These are phyloP conservation scores for Ramichloridium luteum DNA, from an alignment of 2,329 filamentous ascomycete species.

Conservation along the genomic window DNA sequence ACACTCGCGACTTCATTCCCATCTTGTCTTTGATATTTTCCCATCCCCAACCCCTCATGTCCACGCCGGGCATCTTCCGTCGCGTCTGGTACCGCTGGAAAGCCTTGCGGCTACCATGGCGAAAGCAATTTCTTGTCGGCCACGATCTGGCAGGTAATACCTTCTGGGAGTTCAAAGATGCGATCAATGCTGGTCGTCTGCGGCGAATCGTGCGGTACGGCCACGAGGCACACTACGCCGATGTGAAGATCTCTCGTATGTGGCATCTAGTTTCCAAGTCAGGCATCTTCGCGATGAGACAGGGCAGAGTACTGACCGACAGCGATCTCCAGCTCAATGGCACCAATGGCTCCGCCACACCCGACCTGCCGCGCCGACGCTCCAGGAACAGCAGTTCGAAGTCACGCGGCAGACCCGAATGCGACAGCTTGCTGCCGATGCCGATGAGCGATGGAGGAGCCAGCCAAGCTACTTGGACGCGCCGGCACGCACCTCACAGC, in stretches of 20 bases:
- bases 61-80: constrained; percentile 25
- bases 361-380: constrained; percentile 41
- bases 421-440: constrained; percentile 46
- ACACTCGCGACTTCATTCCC: no score
- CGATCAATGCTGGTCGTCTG: constrained; percentile 39
- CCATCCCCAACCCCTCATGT: constrained; percentile 3
- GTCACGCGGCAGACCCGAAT: constrained; percentile 44
- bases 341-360: constrained; percentile 56
- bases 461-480: constrained; percentile 47
- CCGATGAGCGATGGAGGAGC: constrained; percentile 49
- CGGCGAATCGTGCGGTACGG: constrained; percentile 48
- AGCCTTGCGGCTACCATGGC: constrained; percentile 49
- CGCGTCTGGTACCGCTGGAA: constrained; percentile 52
- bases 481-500: constrained; percentile 38
- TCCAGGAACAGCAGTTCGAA: constrained; percentile 48
- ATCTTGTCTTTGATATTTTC: no score
- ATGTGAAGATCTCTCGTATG: constrained; percentile 48
- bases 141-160: constrained; percentile 52
- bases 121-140: constrained; percentile 47
- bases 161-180: constrained; percentile 55
- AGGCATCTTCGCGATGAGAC: not conserved
- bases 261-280: not conserved
- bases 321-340: constrained; percentile 47
- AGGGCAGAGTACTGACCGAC: not conserved
- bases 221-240: constrained; percentile 39